phyloP scores from a whole-genome alignment of 768 basidiomycete species.

The Kwoniella dejecticola region DNA sequence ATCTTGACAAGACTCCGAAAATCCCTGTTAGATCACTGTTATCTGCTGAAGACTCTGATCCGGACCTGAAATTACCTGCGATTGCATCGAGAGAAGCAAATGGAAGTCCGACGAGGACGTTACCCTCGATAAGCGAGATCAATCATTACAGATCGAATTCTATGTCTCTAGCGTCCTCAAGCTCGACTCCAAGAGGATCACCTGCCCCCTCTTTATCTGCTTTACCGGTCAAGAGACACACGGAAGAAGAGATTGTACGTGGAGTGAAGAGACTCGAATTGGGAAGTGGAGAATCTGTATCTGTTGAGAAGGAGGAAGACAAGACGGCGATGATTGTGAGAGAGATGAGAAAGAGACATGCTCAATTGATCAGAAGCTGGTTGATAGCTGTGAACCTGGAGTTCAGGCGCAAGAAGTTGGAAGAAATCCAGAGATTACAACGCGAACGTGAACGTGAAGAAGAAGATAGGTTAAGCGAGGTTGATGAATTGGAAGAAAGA shows the following conservation, averaged over 20 bases:
- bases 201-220: slow-evolving; percentile 10
- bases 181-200: slow-evolving; percentile 13
- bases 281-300: slow-evolving; percentile 17
- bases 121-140: slow-evolving; percentile 7
- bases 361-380: slow-evolving; percentile 43
- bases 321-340: slow-evolving; percentile 2
- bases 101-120: background rate
- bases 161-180: slow-evolving; percentile 8
- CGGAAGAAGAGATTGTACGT: slow-evolving; percentile 45
- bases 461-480: slow-evolving; percentile 16
- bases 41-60: slow-evolving; percentile 35
- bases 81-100: slow-evolving; percentile 20
- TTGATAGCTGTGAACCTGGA: slow-evolving; percentile 48
- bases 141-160: slow-evolving; percentile 7
- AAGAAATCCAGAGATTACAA: slow-evolving; percentile 17
- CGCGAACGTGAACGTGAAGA: slow-evolving; percentile 6
- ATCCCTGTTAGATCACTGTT: slow-evolving; percentile 41
- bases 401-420: slow-evolving; percentile 31
- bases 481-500: slow-evolving; percentile 15
- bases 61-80: slow-evolving; percentile 45
- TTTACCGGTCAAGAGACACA: slow-evolving; percentile 46
- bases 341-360: slow-evolving; percentile 38
- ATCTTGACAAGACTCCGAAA: slow-evolving; percentile 37
- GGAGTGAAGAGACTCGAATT: slow-evolving; percentile 50
- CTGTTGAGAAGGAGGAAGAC: slow-evolving; percentile 3